Base-by-base conservation (phyloP, 768 basidiomycete genomes). In the Gelatoporia subvermispora region DNA sequence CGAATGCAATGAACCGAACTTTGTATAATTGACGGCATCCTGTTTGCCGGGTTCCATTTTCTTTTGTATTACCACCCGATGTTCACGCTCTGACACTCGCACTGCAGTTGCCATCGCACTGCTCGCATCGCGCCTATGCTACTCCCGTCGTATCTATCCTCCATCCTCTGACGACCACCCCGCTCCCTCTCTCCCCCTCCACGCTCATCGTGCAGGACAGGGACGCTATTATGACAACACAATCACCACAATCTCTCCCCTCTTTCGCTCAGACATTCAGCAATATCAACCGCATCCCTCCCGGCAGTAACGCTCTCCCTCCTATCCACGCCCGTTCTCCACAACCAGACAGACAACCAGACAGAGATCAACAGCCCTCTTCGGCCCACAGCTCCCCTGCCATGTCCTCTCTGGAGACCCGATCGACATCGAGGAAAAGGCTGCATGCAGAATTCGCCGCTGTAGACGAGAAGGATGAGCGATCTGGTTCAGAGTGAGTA, bases 231-330 rank as follows among this genome's bases (percentile, higher is more conserved):
- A 69, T 76, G 65, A 69, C 71, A 41, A 69, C 72, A 37, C 75
- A 72, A 57, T 64, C 68, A 52, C 68, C 72, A 52, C 83, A 82
- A 64, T 82, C 85, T 9, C 78, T 90, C 35, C 88, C 88, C 35
- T 85, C 88, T 37, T 90, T 90, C 65, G 81, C 83, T 2, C 82
- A 85, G 68, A 79, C 88, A 0, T 90, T 90, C 68, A 79, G 75
- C 62, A 69, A 81, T 5, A 66, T 85, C 47, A 70, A 63, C 65
- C 73, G 67, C 50, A 72, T 81, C 18, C 64, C 76, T 1, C 63
- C 71, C 31, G 68, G 69, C 48, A 77, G 68, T 65, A 83, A 81
- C 64, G 68, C 63, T 36, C 71, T 88, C 3, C 85, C 86, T 10
- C 85, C 84, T 47, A 85, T 87, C 42, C 81, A 85, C 48, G 39